Percentiles rank a stretch among this genome's conserved stretches.
Evolutionary conservation across 495 filamentous ascomycete species (phyloP).

Genomic region (Glonium stellatum): DNA sequence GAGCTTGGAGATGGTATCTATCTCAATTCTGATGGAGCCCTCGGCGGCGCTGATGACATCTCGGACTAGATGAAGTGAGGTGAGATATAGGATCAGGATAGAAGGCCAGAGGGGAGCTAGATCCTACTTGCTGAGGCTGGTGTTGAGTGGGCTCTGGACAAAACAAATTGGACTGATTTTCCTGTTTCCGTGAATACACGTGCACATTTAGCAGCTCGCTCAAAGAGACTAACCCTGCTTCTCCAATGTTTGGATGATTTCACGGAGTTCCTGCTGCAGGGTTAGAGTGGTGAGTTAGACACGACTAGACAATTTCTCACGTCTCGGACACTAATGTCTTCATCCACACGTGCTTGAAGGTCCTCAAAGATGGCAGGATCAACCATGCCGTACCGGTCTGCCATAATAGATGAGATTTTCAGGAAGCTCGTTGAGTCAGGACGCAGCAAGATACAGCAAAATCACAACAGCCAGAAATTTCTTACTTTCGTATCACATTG

Average conservation of each 20-base stretch:
- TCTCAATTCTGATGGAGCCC: constrained; percentile 50
- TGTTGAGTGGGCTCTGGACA: constrained; percentile 86
- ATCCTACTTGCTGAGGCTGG: constrained; percentile 65
- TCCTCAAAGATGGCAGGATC: constrained; percentile 79
- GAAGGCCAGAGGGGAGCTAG: neutral
- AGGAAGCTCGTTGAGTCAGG: neutral
- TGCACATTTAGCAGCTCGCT: neutral
- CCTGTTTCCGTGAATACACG: constrained; percentile 33
- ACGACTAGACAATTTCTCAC: constrained; percentile 38
- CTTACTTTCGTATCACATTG: no score
- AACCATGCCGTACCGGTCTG: constrained; percentile 45
- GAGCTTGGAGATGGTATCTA: constrained; percentile 53
- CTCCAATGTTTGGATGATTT: constrained; percentile 72
- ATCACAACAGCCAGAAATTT: neutral
- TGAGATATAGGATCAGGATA: constrained; percentile 8
- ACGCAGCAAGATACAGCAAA: neutral
- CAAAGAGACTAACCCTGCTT: constrained; percentile 49
- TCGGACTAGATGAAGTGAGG: constrained; percentile 27
- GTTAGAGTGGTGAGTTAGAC: constrained; percentile 7
- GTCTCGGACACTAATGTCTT: constrained; percentile 73
- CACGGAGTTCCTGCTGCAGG: constrained; percentile 56
- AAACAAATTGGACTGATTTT: constrained; percentile 65
- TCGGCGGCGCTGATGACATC: constrained; percentile 49
- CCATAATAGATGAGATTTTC: constrained; percentile 9
- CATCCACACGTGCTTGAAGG: constrained; percentile 83